phyloP scores from a whole-genome alignment of 257 asterid species.

The Primulina tabacum region DNA sequence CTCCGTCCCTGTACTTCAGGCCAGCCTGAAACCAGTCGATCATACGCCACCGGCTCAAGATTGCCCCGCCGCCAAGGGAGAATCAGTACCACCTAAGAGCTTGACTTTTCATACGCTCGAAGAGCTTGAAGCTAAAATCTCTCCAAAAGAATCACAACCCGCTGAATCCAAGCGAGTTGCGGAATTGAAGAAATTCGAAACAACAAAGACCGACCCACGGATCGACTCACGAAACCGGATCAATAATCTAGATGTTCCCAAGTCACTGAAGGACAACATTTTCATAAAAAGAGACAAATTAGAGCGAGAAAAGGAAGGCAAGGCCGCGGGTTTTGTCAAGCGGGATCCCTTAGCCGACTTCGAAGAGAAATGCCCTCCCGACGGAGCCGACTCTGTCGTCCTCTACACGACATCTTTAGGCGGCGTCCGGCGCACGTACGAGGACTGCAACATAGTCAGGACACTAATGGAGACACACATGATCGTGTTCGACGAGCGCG shows the following conservation, averaged over 20 bases:
- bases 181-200: slow-evolving; percentile 22
- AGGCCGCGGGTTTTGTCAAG: slow-evolving; percentile 35
- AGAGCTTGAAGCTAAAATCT: slow-evolving; percentile 59
- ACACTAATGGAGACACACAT: slow-evolving; percentile 63
- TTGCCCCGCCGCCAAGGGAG: slow-evolving; percentile 8
- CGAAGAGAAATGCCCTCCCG: slow-evolving; percentile 73
- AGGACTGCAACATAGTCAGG: slow-evolving; percentile 66
- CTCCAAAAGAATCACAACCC: slow-evolving; percentile 27
- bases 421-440: slow-evolving; percentile 82
- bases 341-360: slow-evolving; percentile 65
- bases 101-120: slow-evolving; percentile 75
- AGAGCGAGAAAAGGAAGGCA: slow-evolving; percentile 70
- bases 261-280: slow-evolving; percentile 67
- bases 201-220: no score
- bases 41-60: slow-evolving; percentile 22
- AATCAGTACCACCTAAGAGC: slow-evolving; percentile 35
- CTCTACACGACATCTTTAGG: slow-evolving; percentile 89
- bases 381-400: slow-evolving; percentile 66
- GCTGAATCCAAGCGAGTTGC: not conserved
- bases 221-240: not conserved
- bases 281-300: slow-evolving; percentile 62
- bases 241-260: slow-evolving; percentile 24
- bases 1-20: no score
- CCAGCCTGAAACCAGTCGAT: not conserved
- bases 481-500: slow-evolving; percentile 84